Evolutionary conservation across 331 rosid species (phyloP).

Genomic region (Malus hybrid): DNA sequence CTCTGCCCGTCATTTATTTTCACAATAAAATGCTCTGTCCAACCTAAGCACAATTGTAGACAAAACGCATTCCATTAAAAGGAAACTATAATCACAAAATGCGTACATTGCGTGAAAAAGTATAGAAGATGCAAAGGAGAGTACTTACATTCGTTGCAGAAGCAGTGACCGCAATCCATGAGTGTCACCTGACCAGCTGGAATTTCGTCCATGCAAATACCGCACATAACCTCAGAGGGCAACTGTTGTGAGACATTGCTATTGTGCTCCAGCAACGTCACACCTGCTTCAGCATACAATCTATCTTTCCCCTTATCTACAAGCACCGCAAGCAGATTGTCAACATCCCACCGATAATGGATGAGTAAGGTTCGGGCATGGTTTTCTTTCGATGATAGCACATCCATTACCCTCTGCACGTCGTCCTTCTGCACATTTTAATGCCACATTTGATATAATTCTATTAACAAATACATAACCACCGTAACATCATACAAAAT

Average conservation of each 20-base stretch:
- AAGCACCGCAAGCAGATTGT: constrained; percentile 20
- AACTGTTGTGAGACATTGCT: neutral
- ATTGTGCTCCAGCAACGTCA: constrained; percentile 11
- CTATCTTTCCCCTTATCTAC: constrained; percentile 29
- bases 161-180: constrained; percentile 36
- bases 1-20: constrained; percentile 39
- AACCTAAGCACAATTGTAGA: constrained; percentile 17
- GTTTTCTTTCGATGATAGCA: constrained; percentile 30
- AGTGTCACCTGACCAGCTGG: constrained; percentile 7
- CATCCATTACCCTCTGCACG: constrained; percentile 27
- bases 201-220: constrained; percentile 27
- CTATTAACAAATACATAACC: neutral
- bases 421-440: constrained; percentile 22
- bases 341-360: constrained; percentile 39
- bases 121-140: neutral
- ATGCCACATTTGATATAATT: neutral
- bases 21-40: constrained; percentile 35
- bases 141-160: constrained; percentile 32
- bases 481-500: neutral
- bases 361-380: constrained; percentile 34
- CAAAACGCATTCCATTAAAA: neutral
- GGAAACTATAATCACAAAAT: neutral
- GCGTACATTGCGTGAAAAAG: neutral
- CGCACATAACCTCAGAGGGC: constrained; percentile 10
- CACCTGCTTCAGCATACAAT: constrained; percentile 27